These are phyloP conservation scores for Fragaria iinumae DNA, from an alignment of 306 rosid species.

Conservation along the genomic window DNA sequence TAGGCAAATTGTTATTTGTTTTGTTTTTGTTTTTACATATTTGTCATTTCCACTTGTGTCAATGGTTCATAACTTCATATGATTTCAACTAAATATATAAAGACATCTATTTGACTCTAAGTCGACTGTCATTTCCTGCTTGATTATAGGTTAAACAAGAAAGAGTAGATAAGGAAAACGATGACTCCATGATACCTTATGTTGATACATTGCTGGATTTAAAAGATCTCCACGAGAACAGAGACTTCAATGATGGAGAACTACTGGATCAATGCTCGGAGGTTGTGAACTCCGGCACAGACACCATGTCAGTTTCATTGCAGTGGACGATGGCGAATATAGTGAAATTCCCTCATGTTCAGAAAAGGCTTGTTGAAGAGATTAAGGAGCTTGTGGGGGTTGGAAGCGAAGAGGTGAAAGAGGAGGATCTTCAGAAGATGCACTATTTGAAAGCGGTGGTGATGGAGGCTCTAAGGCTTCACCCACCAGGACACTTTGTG, in stretches of 20 bases:
- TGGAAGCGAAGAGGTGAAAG: not conserved
- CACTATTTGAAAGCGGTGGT: slow-evolving; percentile 19
- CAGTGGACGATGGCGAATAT: slow-evolving; percentile 28
- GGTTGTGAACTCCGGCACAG: slow-evolving; percentile 21
- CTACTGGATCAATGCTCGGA: slow-evolving; percentile 19
- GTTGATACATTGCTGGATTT: slow-evolving; percentile 23
- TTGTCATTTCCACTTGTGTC: not conserved
- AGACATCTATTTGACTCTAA: not conserved
- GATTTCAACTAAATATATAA: not conserved
- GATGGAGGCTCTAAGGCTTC: slow-evolving; percentile 29
- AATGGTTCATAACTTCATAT: too few relatives aligned
- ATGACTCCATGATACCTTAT: not conserved
- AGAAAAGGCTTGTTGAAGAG: slow-evolving; percentile 19
- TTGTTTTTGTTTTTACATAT: too few relatives aligned
- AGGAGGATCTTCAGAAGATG: slow-evolving; percentile 26
- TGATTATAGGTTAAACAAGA: not conserved
- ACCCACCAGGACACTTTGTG: slow-evolving; percentile 30
- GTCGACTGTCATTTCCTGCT: not conserved
- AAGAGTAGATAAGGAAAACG: not conserved
- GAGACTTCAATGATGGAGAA: not conserved
- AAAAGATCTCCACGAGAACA: slow-evolving; percentile 7
- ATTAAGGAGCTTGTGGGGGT: not conserved
- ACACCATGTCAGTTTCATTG: slow-evolving; percentile 21
- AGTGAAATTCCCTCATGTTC: slow-evolving; percentile 17
- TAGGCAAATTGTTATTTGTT: too few relatives aligned